A percentile compares a stretch with the other conserved stretches of the same genome.
phyloP scores from a whole-genome alignment of 768 basidiomycete species.

The Boletus tomentosulus region DNA sequence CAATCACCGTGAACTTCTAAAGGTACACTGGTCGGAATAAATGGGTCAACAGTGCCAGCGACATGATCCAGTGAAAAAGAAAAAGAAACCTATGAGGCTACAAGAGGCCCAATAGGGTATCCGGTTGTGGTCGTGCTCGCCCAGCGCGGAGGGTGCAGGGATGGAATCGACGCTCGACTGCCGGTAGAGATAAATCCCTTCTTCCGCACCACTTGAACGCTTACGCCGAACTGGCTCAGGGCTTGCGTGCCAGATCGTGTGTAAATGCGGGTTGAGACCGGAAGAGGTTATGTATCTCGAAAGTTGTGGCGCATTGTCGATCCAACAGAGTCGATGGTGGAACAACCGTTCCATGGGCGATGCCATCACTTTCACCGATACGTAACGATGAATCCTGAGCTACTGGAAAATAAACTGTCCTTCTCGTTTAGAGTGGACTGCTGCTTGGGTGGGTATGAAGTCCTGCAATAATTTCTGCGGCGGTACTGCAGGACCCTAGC shows the following conservation, averaged over 20 bases:
- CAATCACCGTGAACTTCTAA: background rate
- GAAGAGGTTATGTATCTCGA: slow-evolving; percentile 63
- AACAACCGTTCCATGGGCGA: slow-evolving; percentile 72
- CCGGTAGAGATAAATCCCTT: slow-evolving; percentile 85
- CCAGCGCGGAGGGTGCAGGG: slow-evolving; percentile 53
- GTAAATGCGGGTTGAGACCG: slow-evolving; percentile 67
- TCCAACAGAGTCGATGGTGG: slow-evolving; percentile 31
- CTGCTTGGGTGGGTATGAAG: slow-evolving; percentile 22
- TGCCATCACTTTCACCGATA: slow-evolving; percentile 63
- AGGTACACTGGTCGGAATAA: background rate
- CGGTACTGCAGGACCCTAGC: slow-evolving; percentile 56
- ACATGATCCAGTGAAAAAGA: background rate
- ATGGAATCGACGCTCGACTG: slow-evolving; percentile 79
- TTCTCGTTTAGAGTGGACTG: slow-evolving; percentile 14
- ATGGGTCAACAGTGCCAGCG: background rate
- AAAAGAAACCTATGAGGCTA: slow-evolving; percentile 27
- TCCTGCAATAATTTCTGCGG: slow-evolving; percentile 45
- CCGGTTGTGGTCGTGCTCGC: slow-evolving; percentile 27
- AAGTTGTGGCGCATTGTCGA: slow-evolving; percentile 26
- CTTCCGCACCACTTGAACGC: slow-evolving; percentile 84
- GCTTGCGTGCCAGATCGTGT: slow-evolving; percentile 91
- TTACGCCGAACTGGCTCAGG: slow-evolving; percentile 82
- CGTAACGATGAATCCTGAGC: slow-evolving; percentile 66
- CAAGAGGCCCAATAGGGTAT: slow-evolving; percentile 58
- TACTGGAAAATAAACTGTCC: slow-evolving; percentile 56